Evolutionary conservation across 1,284 basidiomycete genomes (phyloP).

Genomic region (Mycosarcoma maydis): DNA sequence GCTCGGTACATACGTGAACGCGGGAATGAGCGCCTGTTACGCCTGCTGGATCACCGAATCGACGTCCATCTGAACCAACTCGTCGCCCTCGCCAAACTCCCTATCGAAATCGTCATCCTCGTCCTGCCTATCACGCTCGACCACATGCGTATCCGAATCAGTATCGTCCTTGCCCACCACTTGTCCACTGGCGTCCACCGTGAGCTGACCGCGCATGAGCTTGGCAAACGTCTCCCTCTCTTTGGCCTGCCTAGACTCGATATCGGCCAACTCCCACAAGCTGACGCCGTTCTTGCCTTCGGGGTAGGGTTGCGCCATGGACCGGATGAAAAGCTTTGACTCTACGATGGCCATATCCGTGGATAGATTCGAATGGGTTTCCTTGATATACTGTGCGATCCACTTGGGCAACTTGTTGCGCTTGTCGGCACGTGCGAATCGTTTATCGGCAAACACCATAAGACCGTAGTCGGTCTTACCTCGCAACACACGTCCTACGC

Average conservation of each 20-base stretch:
- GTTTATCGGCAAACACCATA: slow-evolving; percentile 99
- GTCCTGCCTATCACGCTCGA: slow-evolving; percentile 17
- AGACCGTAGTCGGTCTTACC: slow-evolving; percentile 99
- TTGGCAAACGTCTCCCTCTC: slow-evolving; percentile 71
- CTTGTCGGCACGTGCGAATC: slow-evolving; percentile 96
- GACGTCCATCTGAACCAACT: slow-evolving; percentile 29
- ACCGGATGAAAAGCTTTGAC: slow-evolving; percentile 95
- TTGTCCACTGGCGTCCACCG: slow-evolving; percentile 41
- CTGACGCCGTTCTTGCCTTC: slow-evolving; percentile 90
- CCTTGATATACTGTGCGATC: slow-evolving; percentile 97
- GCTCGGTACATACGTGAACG: too few relatives aligned
- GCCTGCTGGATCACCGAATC: slow-evolving; percentile 20
- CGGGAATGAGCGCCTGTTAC: too few relatives aligned
- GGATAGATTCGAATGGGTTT: slow-evolving; percentile 94
- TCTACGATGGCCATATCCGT: slow-evolving; percentile 98
- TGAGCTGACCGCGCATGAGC: slow-evolving; percentile 51
- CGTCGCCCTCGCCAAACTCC: slow-evolving; percentile 47
- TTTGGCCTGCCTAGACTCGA: slow-evolving; percentile 81
- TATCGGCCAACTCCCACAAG: slow-evolving; percentile 89
- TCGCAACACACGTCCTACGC: slow-evolving; percentile 94
- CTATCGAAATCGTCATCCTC: slow-evolving; percentile 61
- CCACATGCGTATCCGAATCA: slow-evolving; percentile 27
- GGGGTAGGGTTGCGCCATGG: slow-evolving; percentile 95
- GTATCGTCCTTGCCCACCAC: slow-evolving; percentile 43
- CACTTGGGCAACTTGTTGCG: slow-evolving; percentile 95